Conservation (phyloP, 768 basidiomycete genomes). For the Ramaria sp. region DNA sequence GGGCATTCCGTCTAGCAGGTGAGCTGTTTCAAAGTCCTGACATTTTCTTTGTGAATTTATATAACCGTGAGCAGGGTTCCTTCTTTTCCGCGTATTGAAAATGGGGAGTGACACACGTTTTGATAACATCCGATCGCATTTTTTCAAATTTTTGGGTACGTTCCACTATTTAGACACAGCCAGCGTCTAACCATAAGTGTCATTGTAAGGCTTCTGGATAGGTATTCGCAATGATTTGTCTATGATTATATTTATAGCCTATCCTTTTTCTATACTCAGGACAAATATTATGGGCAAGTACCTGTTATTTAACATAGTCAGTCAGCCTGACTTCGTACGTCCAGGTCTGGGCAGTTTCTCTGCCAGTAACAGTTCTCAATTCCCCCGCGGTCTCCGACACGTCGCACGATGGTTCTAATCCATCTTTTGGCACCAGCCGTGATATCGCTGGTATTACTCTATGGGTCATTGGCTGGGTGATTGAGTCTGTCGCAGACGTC, state of each 20-base stretch:
- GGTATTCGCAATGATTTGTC: constrained; percentile 21
- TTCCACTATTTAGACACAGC: not conserved
- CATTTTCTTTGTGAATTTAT: not conserved
- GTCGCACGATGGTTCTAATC: constrained; percentile 33
- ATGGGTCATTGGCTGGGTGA: constrained; percentile 46
- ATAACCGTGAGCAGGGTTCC: constrained; percentile 34
- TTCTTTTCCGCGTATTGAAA: constrained; percentile 60
- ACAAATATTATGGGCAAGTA: constrained; percentile 50
- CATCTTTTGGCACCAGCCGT: constrained; percentile 46
- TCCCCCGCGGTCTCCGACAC: constrained; percentile 52
- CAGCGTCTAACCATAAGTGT: not conserved
- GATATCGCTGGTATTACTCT: constrained; percentile 57
- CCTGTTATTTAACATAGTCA: not conserved
- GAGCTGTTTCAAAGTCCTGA: not conserved
- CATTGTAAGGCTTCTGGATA: constrained; percentile 40
- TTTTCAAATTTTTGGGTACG: constrained; percentile 52
- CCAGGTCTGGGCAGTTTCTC: constrained; percentile 51
- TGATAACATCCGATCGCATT: constrained; percentile 54
- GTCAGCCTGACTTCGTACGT: constrained; percentile 14
- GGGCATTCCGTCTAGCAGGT: constrained; percentile 52
- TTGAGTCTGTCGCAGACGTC: constrained; percentile 46
- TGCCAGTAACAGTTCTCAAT: constrained; percentile 56
- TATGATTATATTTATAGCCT: not conserved
- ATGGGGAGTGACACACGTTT: constrained; percentile 57
- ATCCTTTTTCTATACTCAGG: constrained; percentile 19